Evolutionary conservation across 2,329 filamentous ascomycete genomes (phyloP), one percentile per base, ranked within the genome.

Genomic region (Hortaea werneckii): DNA sequence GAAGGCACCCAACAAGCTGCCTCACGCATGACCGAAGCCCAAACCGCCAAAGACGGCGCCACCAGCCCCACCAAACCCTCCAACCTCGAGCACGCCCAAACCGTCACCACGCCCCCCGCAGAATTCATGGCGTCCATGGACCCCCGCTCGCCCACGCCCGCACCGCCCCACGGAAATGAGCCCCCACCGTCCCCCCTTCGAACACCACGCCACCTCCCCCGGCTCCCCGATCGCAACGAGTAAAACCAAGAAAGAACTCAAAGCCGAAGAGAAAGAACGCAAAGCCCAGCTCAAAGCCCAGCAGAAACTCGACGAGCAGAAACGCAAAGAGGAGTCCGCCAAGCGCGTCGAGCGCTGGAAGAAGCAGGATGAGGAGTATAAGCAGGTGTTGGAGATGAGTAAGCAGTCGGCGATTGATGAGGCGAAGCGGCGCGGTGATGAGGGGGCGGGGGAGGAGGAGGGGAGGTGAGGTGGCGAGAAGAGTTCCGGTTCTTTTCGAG

Each of bases 221-320:
- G 42, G 71, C 1, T 82, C 79, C 11, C 52, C 53, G 5, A 41
- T 54, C 29, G 20, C 20, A 4, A 42, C 54, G 60, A 75, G 74
- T 53, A 77, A 77, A 29, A 79, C 79, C 48, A 87, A 82, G 72
- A 89, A 82, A 66, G 85, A 85, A 51, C 66, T 67, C 38, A 72
- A 70, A 34, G 67, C 65, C 35, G 75, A 76, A 58, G 76, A 79
- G 46, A 80, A 80, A 53, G 77, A 77, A 40, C 70, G 72, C 41
- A 78, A 77, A 56, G 69, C 60, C 51, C 71, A 75, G 37, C 72
- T 75, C 52, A 83, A 82, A 63, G 77, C 78, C 43, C 69, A 73
- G 46, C 75, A 71, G 50, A 69, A 76, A 40, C 75, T 75, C 45
- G 55, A 50, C 5, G 54, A 61, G n/a, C 51, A 53, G 30, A 61